A percentile compares a stretch with the other conserved stretches of the same genome.
phyloP scores from a whole-genome alignment of 805 yeast species.

The Yarrowia sp. region DNA sequence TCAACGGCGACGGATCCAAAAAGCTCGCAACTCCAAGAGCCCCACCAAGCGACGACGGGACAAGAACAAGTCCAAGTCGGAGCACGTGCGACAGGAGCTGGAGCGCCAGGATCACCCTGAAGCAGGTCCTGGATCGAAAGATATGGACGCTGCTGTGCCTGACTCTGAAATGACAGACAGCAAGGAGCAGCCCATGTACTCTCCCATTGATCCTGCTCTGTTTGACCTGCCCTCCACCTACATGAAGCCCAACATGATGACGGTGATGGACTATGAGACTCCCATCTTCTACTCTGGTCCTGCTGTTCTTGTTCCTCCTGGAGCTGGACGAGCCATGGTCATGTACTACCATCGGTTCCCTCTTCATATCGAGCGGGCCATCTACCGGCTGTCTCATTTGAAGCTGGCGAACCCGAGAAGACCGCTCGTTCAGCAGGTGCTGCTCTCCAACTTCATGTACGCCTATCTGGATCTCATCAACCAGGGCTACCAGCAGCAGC shows the following conservation, averaged over 20 bases:
- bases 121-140: not conserved
- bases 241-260: constrained; percentile 27
- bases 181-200: constrained; percentile 19
- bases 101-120: not conserved
- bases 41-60: constrained; percentile 24
- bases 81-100: constrained; percentile 19
- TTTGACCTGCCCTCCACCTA: constrained; percentile 4
- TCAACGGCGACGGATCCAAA: constrained; percentile 16
- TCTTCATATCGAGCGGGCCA: constrained; percentile 92
- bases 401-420: constrained; percentile 93
- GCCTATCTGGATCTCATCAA: constrained; percentile 92
- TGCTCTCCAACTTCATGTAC: constrained; percentile 94
- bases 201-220: constrained; percentile 22
- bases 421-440: constrained; percentile 86
- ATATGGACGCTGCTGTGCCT: not conserved
- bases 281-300: constrained; percentile 23
- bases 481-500: constrained; percentile 54
- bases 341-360: constrained; percentile 65
- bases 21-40: constrained; percentile 9
- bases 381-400: constrained; percentile 86
- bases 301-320: constrained; percentile 22
- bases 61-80: constrained; percentile 17
- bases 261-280: constrained; percentile 27
- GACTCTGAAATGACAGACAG: not conserved
- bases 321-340: constrained; percentile 32